A percentile compares a stretch with the other conserved stretches of the same genome.
Conservation (phyloP, 306 rosid species). For the Glycine soja region DNA sequence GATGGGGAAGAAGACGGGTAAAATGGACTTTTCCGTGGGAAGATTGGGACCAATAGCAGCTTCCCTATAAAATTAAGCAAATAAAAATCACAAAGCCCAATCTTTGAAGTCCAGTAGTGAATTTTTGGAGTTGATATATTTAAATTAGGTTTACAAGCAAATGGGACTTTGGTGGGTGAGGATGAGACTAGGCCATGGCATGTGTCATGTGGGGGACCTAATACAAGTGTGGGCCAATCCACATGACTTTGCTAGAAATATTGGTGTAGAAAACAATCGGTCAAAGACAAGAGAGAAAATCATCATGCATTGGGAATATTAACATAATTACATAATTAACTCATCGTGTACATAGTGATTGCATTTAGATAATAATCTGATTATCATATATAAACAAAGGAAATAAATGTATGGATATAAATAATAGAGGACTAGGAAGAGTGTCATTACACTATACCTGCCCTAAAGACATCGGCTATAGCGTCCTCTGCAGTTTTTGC, state of each 20-base stretch:
- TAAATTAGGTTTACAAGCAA: not conserved
- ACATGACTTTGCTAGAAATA: slow-evolving; percentile 1
- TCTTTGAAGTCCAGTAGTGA: not conserved
- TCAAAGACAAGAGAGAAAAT: not conserved
- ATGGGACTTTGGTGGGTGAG: not conserved
- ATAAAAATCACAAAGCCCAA: not conserved
- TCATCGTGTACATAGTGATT: not conserved
- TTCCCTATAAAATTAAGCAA: not conserved
- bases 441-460: slow-evolving; percentile 59
- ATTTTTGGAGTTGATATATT: not conserved
- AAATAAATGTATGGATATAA: not conserved
- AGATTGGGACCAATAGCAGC: no score
- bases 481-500: slow-evolving; percentile 84
- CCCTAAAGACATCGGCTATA: slow-evolving; percentile 72
- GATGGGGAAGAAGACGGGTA: no score
- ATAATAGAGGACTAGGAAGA: not conserved
- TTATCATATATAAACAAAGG: not conserved
- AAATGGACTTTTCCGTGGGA: no score
- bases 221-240: slow-evolving; percentile 36
- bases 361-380: not conserved
- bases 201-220: slow-evolving; percentile 24
- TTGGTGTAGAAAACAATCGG: not conserved
- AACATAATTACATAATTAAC: not conserved
- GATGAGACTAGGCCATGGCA: not conserved
- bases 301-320: not conserved